phyloP scores from a whole-genome alignment of 257 asterid species.

The Gentiana straminea region DNA sequence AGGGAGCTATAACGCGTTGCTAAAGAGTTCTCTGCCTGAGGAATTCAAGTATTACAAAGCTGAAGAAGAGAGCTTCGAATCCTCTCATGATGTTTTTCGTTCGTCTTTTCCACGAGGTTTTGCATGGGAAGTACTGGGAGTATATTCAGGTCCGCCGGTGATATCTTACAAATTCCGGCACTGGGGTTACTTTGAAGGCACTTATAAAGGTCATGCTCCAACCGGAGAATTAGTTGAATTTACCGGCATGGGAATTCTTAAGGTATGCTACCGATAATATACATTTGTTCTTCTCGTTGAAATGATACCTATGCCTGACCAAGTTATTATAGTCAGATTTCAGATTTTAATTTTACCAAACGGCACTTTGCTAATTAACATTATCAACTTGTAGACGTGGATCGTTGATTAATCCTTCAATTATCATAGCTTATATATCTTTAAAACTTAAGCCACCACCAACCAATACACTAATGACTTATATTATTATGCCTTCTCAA shows the following conservation, averaged over 20 bases:
- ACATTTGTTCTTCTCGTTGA: background rate
- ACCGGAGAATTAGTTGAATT: slow-evolving; percentile 67
- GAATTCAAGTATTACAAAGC: slow-evolving; percentile 66
- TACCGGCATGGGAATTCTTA: slow-evolving; percentile 52
- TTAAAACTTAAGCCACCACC: background rate
- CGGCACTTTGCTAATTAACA: too few species aligned
- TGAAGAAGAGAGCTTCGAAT: slow-evolving; percentile 72
- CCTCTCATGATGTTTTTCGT: slow-evolving; percentile 59
- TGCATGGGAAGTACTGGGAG: slow-evolving; percentile 74
- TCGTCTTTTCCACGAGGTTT: slow-evolving; percentile 80
- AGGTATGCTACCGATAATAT: slow-evolving; percentile 21
- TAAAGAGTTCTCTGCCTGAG: slow-evolving; percentile 75
- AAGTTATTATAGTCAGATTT: too few species aligned
- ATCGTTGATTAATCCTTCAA: too few species aligned
- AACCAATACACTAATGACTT: too few species aligned
- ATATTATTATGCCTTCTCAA: too few species aligned
- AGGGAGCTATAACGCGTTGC: slow-evolving; percentile 73
- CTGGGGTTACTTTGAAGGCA: slow-evolving; percentile 92
- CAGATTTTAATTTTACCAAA: too few species aligned
- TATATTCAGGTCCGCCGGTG: slow-evolving; percentile 67
- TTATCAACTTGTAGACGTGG: too few species aligned
- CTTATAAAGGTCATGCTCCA: slow-evolving; percentile 18
- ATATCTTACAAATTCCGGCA: slow-evolving; percentile 70
- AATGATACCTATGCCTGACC: too few species aligned
- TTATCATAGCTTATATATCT: background rate